These are phyloP conservation scores for Pisolithus tinctorius DNA, from an alignment of 768 basidiomycete genomes.

Conservation along the genomic window DNA sequence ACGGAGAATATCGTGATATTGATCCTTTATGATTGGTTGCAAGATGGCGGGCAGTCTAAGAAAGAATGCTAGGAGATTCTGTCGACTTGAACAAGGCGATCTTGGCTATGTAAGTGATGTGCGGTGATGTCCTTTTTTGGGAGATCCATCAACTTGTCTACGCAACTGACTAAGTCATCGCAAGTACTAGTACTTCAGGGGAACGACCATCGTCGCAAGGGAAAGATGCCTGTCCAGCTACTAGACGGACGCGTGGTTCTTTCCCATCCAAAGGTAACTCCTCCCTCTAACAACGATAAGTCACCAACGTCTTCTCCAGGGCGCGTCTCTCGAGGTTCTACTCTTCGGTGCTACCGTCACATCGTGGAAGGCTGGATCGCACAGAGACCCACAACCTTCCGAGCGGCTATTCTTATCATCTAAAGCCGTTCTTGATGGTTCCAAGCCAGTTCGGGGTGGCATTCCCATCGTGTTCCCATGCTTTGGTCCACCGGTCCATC, in stretches of 20 bases:
- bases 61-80: neutral
- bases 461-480: conserved; percentile 73
- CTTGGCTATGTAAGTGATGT: conserved; percentile 4
- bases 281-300: neutral
- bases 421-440: conserved; percentile 74
- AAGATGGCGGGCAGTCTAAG: conserved; percentile 1
- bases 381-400: conserved; percentile 26
- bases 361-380: conserved; percentile 68
- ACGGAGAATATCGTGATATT: neutral
- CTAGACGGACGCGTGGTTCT: conserved; percentile 39
- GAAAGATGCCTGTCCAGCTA: conserved; percentile 53
- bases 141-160: neutral
- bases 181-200: neutral
- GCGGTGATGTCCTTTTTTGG: conserved; percentile 7
- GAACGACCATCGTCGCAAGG: neutral
- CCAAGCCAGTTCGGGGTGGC: conserved; percentile 62
- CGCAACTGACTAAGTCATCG: neutral
- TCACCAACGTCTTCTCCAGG: conserved; percentile 33
- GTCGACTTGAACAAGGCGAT: neutral
- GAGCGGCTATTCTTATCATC: conserved; percentile 81
- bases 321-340: conserved; percentile 57
- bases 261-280: conserved; percentile 54
- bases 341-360: conserved; percentile 82
- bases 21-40: neutral
- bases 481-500: conserved; percentile 79